Evolutionary conservation across 352 stramenopile genomes (phyloP).

Genomic region (Globisporangium recalcitrans): DNA sequence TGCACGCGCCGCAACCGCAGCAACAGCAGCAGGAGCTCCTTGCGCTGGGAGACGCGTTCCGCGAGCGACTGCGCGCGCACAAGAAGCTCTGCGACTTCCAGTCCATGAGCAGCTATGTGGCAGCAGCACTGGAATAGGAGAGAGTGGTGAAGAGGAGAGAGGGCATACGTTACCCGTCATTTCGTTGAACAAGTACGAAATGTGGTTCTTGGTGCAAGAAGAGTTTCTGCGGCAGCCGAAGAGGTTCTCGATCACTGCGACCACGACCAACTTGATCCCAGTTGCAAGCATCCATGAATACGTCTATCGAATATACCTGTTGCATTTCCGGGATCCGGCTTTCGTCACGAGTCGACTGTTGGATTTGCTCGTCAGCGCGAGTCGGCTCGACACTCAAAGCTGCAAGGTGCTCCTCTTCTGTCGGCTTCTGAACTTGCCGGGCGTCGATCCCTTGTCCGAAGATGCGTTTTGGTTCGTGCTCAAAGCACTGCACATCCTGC

Average conservation of each 20-base stretch:
- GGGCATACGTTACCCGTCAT: slow-evolving; percentile 23
- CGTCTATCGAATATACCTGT: slow-evolving; percentile 46
- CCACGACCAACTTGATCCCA: slow-evolving; percentile 15
- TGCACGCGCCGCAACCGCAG: slow-evolving; percentile 2
- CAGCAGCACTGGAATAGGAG: background rate
- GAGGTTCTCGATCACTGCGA: slow-evolving; percentile 13
- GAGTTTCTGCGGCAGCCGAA: slow-evolving; percentile 21
- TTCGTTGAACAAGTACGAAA: slow-evolving; percentile 41
- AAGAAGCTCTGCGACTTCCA: slow-evolving; percentile 16
- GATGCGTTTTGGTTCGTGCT: slow-evolving; percentile 56
- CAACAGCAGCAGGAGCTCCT: slow-evolving; percentile 19
- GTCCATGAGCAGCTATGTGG: background rate
- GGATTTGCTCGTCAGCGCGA: slow-evolving; percentile 39
- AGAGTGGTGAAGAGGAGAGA: background rate
- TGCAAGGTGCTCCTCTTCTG: slow-evolving; percentile 53
- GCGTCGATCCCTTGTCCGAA: slow-evolving; percentile 26
- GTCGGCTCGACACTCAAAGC: slow-evolving; percentile 50
- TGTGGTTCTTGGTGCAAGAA: slow-evolving; percentile 38
- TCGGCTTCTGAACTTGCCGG: slow-evolving; percentile 31
- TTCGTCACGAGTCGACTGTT: slow-evolving; percentile 38
- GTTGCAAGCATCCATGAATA: slow-evolving; percentile 33
- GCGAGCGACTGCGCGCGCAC: slow-evolving; percentile 18
- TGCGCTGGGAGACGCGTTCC: slow-evolving; percentile 18
- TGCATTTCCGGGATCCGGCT: slow-evolving; percentile 34
- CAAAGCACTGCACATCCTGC: slow-evolving; percentile 40